These are phyloP conservation scores for Pythium aphanidermatum DNA, from an alignment of 352 stramenopile genomes.

Conservation along the genomic window DNA sequence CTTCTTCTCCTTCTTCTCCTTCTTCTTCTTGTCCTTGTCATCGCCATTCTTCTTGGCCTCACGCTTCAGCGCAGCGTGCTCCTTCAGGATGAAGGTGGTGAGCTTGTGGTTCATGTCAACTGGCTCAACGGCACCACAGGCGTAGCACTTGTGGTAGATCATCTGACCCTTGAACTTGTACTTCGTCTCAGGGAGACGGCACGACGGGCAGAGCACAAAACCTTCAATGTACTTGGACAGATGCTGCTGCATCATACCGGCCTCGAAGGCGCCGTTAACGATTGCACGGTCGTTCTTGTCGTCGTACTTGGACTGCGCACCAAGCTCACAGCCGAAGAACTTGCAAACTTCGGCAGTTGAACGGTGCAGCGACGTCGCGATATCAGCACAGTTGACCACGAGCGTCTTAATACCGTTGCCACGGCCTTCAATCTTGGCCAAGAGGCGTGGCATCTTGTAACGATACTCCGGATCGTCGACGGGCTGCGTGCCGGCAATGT, in stretches of 20 bases:
- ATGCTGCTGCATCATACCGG: constrained; percentile 91
- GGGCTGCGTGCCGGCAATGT: constrained; percentile 85
- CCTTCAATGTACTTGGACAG: constrained; percentile 98
- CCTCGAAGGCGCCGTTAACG: constrained; percentile 96
- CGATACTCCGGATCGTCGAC: constrained; percentile 95
- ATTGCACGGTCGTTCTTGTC: constrained; percentile 94
- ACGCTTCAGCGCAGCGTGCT: constrained; percentile 92
- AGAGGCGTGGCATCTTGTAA: constrained; percentile 98
- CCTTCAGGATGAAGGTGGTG: constrained; percentile 95
- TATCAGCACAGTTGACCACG: constrained; percentile 96
- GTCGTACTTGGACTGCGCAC: constrained; percentile 97
- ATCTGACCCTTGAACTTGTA: constrained; percentile 98
- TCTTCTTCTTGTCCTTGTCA: constrained; percentile 77
- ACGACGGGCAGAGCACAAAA: constrained; percentile 98
- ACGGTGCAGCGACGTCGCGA: constrained; percentile 92
- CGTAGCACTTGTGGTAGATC: constrained; percentile 98
- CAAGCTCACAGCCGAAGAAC: constrained; percentile 98
- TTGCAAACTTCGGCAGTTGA: constrained; percentile 96
- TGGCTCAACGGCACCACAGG: constrained; percentile 95
- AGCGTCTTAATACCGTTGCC: constrained; percentile 99
- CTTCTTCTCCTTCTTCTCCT: constrained; percentile 60
- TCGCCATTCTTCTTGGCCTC: constrained; percentile 73
- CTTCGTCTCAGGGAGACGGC: constrained; percentile 96
- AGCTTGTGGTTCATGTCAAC: constrained; percentile 99
- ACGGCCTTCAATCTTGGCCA: constrained; percentile 97